These are phyloP conservation scores for Pestalotiopsis sp. DNA, from an alignment of 2,329 filamentous ascomycete genomes.

Conservation along the genomic window DNA sequence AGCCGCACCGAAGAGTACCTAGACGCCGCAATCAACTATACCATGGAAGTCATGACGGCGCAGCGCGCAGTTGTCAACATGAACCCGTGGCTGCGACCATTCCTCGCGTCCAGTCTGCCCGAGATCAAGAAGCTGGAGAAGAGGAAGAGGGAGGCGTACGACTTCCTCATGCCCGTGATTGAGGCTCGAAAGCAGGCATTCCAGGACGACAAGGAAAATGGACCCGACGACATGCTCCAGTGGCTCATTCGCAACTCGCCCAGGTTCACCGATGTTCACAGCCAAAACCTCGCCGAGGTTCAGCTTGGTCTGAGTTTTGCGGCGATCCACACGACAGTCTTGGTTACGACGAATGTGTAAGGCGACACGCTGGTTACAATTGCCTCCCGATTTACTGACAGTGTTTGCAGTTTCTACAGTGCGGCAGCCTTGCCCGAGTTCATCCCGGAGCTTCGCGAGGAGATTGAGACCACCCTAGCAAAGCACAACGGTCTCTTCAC, in stretches of 20 bases:
- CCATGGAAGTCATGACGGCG: slow-evolving; percentile 38
- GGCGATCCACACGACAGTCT: slow-evolving; percentile 48
- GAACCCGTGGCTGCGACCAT: slow-evolving; percentile 7
- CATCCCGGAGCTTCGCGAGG: slow-evolving; percentile 48
- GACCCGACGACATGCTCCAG: slow-evolving; percentile 44
- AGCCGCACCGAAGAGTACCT: slow-evolving; percentile 48
- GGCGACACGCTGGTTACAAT: slow-evolving; percentile 11
- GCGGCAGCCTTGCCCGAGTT: slow-evolving; percentile 48
- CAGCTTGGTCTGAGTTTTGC: slow-evolving; percentile 45
- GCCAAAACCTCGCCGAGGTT: slow-evolving; percentile 34
- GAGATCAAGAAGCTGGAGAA: slow-evolving; percentile 4
- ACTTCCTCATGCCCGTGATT: slow-evolving; percentile 2
- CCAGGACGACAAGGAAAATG: not conserved
- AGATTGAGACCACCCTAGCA: slow-evolving; percentile 40
- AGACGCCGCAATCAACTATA: slow-evolving; percentile 50
- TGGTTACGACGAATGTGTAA: slow-evolving; percentile 41
- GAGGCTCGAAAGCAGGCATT: not conserved
- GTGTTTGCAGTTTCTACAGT: slow-evolving; percentile 43
- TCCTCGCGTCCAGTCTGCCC: not conserved
- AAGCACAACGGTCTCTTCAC: slow-evolving; percentile 32
- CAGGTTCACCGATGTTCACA: slow-evolving; percentile 29
- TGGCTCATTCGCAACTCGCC: slow-evolving; percentile 39
- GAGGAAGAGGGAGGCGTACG: not conserved
- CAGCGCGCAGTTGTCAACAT: slow-evolving; percentile 30
- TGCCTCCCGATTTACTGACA: not conserved